Evolutionary conservation across 345 rosid species (phyloP), one percentile per base, ranked within the genome.

Genomic region (Geranium brycei): DNA sequence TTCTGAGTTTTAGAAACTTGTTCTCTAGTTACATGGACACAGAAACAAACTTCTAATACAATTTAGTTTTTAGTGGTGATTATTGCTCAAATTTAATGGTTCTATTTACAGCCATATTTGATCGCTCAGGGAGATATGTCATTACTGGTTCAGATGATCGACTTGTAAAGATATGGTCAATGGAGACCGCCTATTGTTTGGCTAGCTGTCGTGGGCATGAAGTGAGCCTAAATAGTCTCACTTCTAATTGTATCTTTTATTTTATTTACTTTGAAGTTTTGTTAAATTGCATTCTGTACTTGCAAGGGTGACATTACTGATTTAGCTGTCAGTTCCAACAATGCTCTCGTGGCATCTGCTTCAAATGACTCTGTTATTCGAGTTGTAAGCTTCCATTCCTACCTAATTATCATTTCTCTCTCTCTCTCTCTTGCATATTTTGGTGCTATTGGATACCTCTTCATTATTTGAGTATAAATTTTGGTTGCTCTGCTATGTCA

Each of bases 121-220:
- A 95, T 78, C 91, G 96, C 59, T 81, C 78, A 4, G 99, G 97
- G 70, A 91, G 99, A 79, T 87, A 87, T 79, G 99, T 88, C 60
- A 79, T 95, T 73, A 95, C 99, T 58, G 99, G 99, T 64, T 88
- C 99, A 58, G 99, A 95, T 73, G 97, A 95, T 63, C 96, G 99
- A 62, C 96, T 95, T 69, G 99, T 95, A 57, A 95, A 95, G 81
- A 78, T 95, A 62, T 95, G 99, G 99, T 91, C 99, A 38, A 91
- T 95, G 99, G 99, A 95, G 60, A 91, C 97, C 79, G 99, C 99
- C 69, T 88, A 85, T 78, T 95, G 99, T 79, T 75, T 95, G 82
- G 92, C 97, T 65, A 87, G 95, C 79, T 95, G 99, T 74, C 97
- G 97, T 66, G 99, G 99, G 56, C 99, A 95, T 80, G 99, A 91